phyloP scores from a whole-genome alignment of 1,284 basidiomycete species.

The Melampsora larici-populina region DNA sequence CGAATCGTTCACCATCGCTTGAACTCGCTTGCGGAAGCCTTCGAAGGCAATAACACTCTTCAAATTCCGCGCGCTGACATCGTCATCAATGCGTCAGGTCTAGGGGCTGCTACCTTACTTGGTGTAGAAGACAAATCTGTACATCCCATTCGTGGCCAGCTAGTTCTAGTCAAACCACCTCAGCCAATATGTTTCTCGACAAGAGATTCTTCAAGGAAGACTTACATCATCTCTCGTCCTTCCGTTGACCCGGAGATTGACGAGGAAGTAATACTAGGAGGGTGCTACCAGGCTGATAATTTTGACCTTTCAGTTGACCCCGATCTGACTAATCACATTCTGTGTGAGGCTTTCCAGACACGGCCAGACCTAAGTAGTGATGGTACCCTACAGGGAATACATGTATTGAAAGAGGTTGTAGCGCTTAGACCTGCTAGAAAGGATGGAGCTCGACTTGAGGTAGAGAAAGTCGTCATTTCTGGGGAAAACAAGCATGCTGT shows the following conservation, averaged over 20 bases:
- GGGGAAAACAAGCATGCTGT: background rate
- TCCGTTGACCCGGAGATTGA: background rate
- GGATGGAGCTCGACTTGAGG: conserved; percentile 67
- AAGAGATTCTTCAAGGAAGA: background rate
- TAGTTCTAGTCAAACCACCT: conserved; percentile 16
- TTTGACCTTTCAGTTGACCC: conserved; percentile 10
- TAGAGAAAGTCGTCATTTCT: conserved; percentile 55
- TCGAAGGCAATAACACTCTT: background rate
- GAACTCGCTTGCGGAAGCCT: conserved; percentile 21
- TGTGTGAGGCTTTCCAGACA: conserved; percentile 4
- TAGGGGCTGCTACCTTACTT: conserved; percentile 8
- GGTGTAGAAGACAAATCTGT: conserved; percentile 20
- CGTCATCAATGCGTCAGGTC: conserved; percentile 37
- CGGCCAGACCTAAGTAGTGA: conserved; percentile 26
- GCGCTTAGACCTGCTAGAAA: conserved; percentile 69
- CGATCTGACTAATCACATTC: conserved; percentile 5
- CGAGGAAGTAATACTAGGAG: conserved; percentile 35
- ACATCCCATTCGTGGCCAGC: conserved; percentile 34
- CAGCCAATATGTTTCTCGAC: conserved; percentile 9
- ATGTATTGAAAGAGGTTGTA: conserved; percentile 63
- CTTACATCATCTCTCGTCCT: conserved; percentile 27
- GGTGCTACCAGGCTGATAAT: conserved; percentile 18
- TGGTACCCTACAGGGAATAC: conserved; percentile 48
- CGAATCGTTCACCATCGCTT: conserved; percentile 31
- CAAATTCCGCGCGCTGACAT: conserved; percentile 6